These are phyloP conservation scores for Sporothrix euskadiensis DNA, from an alignment of 2,329 filamentous ascomycete genomes.

Conservation along the genomic window DNA sequence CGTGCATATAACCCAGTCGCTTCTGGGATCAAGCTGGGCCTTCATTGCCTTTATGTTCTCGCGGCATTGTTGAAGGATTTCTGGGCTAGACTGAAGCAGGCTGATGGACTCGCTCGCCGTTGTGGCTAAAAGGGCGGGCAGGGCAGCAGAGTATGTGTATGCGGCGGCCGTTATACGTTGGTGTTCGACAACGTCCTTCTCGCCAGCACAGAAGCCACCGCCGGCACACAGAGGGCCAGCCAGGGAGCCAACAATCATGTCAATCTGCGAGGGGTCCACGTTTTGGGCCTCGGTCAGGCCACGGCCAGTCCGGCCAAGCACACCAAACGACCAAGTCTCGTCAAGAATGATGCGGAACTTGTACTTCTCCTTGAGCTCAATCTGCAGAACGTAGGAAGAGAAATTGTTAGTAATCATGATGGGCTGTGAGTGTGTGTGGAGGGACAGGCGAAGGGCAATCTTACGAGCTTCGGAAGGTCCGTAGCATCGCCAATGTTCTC, in stretches of 20 bases:
- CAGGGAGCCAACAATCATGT: constrained; percentile 95
- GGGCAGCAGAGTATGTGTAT: constrained; percentile 93
- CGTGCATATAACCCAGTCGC: constrained; percentile 85
- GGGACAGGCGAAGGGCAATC: constrained; percentile 36
- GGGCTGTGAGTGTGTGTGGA: neutral
- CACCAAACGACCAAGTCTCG: constrained; percentile 96
- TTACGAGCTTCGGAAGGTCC: constrained; percentile 80
- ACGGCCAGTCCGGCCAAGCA: constrained; percentile 85
- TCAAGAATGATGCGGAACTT: constrained; percentile 98
- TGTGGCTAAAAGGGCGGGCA: constrained; percentile 92
- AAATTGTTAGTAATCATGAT: neutral
- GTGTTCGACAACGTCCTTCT: constrained; percentile 89
- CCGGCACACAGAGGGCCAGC: constrained; percentile 87
- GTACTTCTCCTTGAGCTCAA: constrained; percentile 92
- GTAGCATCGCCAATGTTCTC: constrained; percentile 85
- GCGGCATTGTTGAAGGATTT: constrained; percentile 73
- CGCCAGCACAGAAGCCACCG: constrained; percentile 93
- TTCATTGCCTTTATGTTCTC: constrained; percentile 87
- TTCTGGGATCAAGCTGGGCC: constrained; percentile 84
- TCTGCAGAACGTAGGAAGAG: constrained; percentile 45
- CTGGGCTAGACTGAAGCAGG: constrained; percentile 82
- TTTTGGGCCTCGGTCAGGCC: constrained; percentile 96
- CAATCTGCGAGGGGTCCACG: constrained; percentile 86
- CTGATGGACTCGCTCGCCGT: constrained; percentile 89
- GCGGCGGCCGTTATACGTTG: constrained; percentile 90